These are phyloP conservation scores for Mucor indicus DNA, from an alignment of 371 early-diverging fungal genomes.

Conservation along the genomic window DNA sequence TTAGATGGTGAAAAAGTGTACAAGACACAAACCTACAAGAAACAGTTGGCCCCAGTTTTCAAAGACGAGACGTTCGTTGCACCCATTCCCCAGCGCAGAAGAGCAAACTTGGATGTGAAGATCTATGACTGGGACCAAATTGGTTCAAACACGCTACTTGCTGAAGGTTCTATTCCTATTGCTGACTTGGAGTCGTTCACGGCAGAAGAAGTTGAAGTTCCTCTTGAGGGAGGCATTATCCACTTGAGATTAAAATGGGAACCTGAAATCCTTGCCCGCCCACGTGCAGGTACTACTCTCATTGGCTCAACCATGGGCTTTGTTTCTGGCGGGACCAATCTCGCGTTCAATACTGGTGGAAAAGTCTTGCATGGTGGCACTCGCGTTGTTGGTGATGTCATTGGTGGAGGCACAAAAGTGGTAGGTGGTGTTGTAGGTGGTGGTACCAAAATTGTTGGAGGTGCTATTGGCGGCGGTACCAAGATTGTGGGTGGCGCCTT, in stretches of 20 bases:
- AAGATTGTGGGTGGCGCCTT: slow-evolving; percentile 24
- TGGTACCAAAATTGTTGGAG: slow-evolving; percentile 17
- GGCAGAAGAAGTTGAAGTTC: slow-evolving; percentile 14
- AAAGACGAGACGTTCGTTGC: slow-evolving; percentile 63
- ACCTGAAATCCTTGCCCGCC: slow-evolving; percentile 27
- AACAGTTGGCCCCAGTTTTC: slow-evolving; percentile 76
- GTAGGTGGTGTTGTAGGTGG: slow-evolving; percentile 32
- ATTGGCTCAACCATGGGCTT: slow-evolving; percentile 18
- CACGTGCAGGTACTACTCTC: slow-evolving; percentile 20
- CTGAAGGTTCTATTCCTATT: slow-evolving; percentile 25
- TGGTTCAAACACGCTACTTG: slow-evolving; percentile 48
- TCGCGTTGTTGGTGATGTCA: slow-evolving; percentile 24
- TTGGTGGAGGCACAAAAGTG: slow-evolving; percentile 17
- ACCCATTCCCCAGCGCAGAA: slow-evolving; percentile 47
- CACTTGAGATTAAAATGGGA: slow-evolving; percentile 27
- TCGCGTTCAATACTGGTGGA: no score
- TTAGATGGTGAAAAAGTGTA: slow-evolving; percentile 70
- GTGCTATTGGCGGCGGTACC: no score
- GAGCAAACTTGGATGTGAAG: slow-evolving; percentile 51
- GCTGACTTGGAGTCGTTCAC: slow-evolving; percentile 21
- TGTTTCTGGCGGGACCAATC: slow-evolving; percentile 8
- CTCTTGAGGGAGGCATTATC: slow-evolving; percentile 13
- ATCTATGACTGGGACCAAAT: slow-evolving; percentile 78
- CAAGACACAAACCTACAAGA: slow-evolving; percentile 73
- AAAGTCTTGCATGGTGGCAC: slow-evolving; percentile 16